These are phyloP conservation scores for Aciculosporium take DNA, from an alignment of 2,329 filamentous ascomycete genomes.

Conservation along the genomic window DNA sequence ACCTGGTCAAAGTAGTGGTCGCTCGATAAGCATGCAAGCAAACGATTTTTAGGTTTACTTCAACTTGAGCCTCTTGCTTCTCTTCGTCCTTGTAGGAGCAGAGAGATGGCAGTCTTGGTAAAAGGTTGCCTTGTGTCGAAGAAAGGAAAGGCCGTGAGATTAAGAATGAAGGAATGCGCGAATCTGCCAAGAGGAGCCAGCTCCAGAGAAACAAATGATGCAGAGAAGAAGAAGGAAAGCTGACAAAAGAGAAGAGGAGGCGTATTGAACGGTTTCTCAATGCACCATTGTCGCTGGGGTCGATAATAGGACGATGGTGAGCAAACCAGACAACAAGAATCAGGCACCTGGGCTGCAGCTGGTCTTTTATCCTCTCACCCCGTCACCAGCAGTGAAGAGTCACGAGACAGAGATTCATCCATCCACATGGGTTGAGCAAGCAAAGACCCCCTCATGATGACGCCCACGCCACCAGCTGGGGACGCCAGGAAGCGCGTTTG, in stretches of 20 bases:
- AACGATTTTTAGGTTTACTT: too few relatives aligned
- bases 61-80: too few relatives aligned
- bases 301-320: constrained; percentile 1
- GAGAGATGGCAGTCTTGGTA: too few relatives aligned
- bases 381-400: constrained; percentile 2
- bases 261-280: not conserved
- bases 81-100: too few relatives aligned
- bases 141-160: not conserved
- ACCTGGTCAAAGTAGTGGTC: too few relatives aligned
- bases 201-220: not conserved
- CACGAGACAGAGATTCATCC: not conserved
- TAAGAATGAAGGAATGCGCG: not conserved
- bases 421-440: not conserved
- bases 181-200: not conserved
- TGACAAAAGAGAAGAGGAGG: not conserved
- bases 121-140: too few relatives aligned
- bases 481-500: constrained; percentile 1
- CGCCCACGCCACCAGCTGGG: not conserved
- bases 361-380: constrained; percentile 2
- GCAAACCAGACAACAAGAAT: not conserved
- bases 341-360: not conserved
- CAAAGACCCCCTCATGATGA: constrained; percentile 1
- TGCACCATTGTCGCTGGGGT: constrained; percentile 1
- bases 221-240: not conserved
- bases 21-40: too few relatives aligned